Evolutionary conservation across 148 eudicot genomes (phyloP).

Genomic region (Suaeda aralocaspica): DNA sequence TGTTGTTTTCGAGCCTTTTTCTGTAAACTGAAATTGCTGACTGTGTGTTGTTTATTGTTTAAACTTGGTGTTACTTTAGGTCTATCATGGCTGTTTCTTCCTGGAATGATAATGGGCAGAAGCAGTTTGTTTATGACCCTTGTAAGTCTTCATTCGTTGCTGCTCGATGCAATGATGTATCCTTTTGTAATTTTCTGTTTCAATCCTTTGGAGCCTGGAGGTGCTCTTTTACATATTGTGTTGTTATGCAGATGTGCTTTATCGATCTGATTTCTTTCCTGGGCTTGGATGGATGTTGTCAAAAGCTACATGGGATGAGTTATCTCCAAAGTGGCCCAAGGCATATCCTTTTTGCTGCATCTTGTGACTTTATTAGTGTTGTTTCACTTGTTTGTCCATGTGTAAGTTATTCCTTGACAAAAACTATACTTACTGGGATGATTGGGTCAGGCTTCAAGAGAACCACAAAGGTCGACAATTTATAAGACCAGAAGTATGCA

Average conservation of each 20-base stretch:
- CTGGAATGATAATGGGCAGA: constrained; percentile 99
- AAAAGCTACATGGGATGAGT: constrained; percentile 82
- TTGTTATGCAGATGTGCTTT: constrained; percentile 65
- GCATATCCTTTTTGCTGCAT: constrained; percentile 80
- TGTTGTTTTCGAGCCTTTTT: background rate
- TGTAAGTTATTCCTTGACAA: constrained; percentile 50
- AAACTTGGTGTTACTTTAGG: constrained; percentile 31
- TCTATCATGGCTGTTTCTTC: constrained; percentile 98
- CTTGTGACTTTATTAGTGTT: constrained; percentile 10
- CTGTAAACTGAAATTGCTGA: background rate
- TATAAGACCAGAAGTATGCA: constrained; percentile 95
- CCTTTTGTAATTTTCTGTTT: background rate
- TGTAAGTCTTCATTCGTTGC: constrained; percentile 47
- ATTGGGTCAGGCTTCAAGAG: constrained; percentile 94
- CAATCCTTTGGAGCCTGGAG: background rate
- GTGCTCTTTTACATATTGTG: background rate
- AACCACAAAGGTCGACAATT: constrained; percentile 92
- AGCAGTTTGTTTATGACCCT: constrained; percentile 95
- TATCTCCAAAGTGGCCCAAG: constrained; percentile 99
- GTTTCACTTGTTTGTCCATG: constrained; percentile 9
- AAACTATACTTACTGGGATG: constrained; percentile 91
- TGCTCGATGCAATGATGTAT: constrained; percentile 1
- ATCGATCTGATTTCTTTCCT: constrained; percentile 99
- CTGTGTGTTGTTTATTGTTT: constrained; percentile 21
- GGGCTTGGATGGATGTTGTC: constrained; percentile 99